Conservation (phyloP, 2,329 filamentous ascomycete species). For the Hyphodiscus sp. region DNA sequence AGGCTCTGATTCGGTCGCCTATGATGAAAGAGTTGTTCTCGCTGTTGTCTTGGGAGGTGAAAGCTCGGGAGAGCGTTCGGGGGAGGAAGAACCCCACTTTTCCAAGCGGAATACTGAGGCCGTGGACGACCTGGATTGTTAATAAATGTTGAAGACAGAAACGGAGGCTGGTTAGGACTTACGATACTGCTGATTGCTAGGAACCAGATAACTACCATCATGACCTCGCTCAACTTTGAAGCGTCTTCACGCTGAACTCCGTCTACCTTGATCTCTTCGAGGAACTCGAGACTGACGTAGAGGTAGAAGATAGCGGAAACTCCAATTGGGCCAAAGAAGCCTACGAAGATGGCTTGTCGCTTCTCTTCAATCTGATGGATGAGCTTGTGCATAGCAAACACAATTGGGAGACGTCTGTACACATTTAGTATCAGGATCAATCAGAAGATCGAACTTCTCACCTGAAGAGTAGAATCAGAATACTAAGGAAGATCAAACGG, state of each 20-base stretch:
- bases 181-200: conserved; percentile 76
- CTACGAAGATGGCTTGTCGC: conserved; percentile 75
- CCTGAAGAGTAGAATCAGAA: conserved; percentile 70
- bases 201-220: conserved; percentile 79
- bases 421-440: conserved; percentile 1
- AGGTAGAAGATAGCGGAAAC: conserved; percentile 89
- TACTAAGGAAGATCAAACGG: conserved; percentile 65
- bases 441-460: conserved; percentile 3
- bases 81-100: conserved; percentile 58
- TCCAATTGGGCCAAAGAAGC: conserved; percentile 90
- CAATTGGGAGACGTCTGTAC: conserved; percentile 58
- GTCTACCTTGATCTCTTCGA: conserved; percentile 51
- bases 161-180: conserved; percentile 30
- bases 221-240: conserved; percentile 54
- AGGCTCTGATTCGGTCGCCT: conserved; percentile 8
- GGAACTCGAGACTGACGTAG: conserved; percentile 72
- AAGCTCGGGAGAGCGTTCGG: conserved; percentile 47
- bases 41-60: conserved; percentile 19
- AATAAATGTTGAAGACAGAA: background rate
- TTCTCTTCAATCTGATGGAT: conserved; percentile 74
- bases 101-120: conserved; percentile 71
- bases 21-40: conserved; percentile 11
- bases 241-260: conserved; percentile 61
- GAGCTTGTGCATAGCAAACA: conserved; percentile 65
- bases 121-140: conserved; percentile 61